Evolutionary conservation across 1,284 basidiomycete species (phyloP).

Genomic region (Porogramme epimiltina): DNA sequence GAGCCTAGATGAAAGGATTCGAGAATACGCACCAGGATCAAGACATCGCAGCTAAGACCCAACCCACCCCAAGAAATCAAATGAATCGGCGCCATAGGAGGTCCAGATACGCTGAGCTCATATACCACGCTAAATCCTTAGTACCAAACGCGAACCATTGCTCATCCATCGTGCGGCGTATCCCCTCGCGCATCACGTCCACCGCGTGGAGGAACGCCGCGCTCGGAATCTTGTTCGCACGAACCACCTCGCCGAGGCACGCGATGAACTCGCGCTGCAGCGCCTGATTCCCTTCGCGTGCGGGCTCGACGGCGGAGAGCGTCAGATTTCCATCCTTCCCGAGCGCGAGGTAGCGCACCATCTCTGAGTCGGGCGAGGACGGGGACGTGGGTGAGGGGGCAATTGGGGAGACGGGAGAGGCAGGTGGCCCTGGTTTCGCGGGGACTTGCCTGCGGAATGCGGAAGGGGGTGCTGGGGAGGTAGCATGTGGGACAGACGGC

Average conservation of each 20-base stretch:
- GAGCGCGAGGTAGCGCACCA: slow-evolving; percentile 9
- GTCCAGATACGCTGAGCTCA: slow-evolving; percentile 6
- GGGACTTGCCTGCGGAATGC: too few species aligned
- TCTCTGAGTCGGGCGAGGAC: background rate
- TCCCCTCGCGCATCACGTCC: slow-evolving; percentile 7
- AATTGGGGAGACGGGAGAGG: background rate
- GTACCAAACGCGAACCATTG: slow-evolving; percentile 15
- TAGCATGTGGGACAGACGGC: too few species aligned
- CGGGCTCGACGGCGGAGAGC: slow-evolving; percentile 7
- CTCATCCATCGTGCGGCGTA: slow-evolving; percentile 13
- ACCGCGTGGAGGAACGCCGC: slow-evolving; percentile 9
- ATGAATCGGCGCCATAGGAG: slow-evolving; percentile 6
- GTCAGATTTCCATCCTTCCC: slow-evolving; percentile 7
- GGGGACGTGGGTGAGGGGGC: background rate
- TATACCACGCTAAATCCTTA: slow-evolving; percentile 7
- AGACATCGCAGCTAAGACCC: too few species aligned
- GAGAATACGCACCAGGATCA: too few species aligned
- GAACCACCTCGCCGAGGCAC: slow-evolving; percentile 14
- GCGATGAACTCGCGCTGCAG: slow-evolving; percentile 18
- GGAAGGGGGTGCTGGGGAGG: too few species aligned
- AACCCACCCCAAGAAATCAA: background rate
- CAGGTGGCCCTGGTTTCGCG: background rate
- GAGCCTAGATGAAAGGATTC: too few species aligned
- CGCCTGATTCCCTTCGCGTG: slow-evolving; percentile 10
- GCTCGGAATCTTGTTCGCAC: slow-evolving; percentile 15